Percentiles rank a stretch among this genome's conserved stretches.
Conservation (phyloP, 176 grass and related monocot genomes). For the Oryza officinalis region DNA sequence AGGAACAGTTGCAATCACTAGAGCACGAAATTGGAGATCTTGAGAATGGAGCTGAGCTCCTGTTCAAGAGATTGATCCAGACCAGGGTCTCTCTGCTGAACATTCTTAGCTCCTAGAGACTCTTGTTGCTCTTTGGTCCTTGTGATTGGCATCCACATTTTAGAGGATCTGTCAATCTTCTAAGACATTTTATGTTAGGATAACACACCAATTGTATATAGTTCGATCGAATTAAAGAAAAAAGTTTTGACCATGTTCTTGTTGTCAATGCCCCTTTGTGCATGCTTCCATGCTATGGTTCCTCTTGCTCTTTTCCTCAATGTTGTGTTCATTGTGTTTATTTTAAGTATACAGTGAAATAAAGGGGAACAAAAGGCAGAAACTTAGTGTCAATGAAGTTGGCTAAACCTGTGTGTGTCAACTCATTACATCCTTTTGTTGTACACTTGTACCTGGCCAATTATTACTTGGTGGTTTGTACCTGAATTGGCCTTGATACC, state of each 20-base stretch:
- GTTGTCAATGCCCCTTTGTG: background rate
- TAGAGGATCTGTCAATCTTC: background rate
- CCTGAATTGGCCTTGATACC: background rate
- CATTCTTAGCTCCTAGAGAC: conserved; percentile 43
- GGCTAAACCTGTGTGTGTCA: background rate
- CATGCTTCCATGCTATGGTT: background rate
- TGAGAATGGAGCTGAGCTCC: conserved; percentile 17
- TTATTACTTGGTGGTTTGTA: background rate
- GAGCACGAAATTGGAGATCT: conserved; percentile 41
- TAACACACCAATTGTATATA: background rate
- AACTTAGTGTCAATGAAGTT: background rate
- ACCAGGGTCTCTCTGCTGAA: conserved; percentile 52
- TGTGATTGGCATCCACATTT: background rate
- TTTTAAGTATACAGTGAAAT: too few species aligned
- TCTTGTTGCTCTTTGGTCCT: background rate
- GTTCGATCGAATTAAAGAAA: background rate
- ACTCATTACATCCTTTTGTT: background rate
- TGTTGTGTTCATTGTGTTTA: background rate
- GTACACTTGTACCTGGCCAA: background rate
- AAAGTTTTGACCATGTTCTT: background rate
- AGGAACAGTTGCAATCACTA: conserved; percentile 43
- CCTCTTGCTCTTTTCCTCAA: background rate
- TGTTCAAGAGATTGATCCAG: conserved; percentile 52
- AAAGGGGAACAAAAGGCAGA: too few species aligned
- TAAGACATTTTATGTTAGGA: background rate